A percentile compares a stretch with the other conserved stretches of the same genome.
phyloP scores from a whole-genome alignment of 371 early-diverging fungal genomes.

The Neoconidiobolus thromboides region DNA sequence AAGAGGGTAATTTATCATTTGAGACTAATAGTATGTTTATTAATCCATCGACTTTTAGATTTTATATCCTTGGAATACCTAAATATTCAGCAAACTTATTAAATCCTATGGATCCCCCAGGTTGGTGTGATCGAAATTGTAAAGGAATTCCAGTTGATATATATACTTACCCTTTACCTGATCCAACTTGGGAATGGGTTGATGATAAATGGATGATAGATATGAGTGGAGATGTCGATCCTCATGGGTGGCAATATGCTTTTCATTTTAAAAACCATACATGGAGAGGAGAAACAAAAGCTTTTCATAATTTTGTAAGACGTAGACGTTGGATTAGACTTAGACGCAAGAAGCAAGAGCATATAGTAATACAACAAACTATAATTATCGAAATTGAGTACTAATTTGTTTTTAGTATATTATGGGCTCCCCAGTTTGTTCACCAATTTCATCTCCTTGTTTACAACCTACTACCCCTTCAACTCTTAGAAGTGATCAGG shows the following conservation, averaged over 20 bases:
- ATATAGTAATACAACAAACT: background rate
- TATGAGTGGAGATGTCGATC: constrained; percentile 46
- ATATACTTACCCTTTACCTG: constrained; percentile 25
- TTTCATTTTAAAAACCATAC: constrained; percentile 14
- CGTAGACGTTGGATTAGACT: constrained; percentile 36
- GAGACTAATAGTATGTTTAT: background rate
- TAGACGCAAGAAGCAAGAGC: constrained; percentile 18
- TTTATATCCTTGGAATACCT: constrained; percentile 25
- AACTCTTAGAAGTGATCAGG: background rate
- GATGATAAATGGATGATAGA: constrained; percentile 33
- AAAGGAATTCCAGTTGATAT: constrained; percentile 28
- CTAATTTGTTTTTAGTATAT: background rate
- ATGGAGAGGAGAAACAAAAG: constrained; percentile 30
- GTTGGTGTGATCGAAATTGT: constrained; percentile 34
- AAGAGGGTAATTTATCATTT: constrained; percentile 19
- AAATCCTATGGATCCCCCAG: constrained; percentile 33
- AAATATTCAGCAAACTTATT: constrained; percentile 35
- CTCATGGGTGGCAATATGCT: constrained; percentile 20
- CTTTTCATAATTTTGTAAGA: constrained; percentile 38
- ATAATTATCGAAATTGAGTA: too few relatives aligned
- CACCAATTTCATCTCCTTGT: background rate
- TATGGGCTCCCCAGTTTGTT: background rate
- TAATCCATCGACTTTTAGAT: constrained; percentile 11
- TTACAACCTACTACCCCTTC: background rate
- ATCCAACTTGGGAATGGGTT: constrained; percentile 47